Evolutionary conservation across 768 basidiomycete genomes (phyloP), one percentile per base, ranked within the genome.

Genomic region (Pleurotus giganteus): DNA sequence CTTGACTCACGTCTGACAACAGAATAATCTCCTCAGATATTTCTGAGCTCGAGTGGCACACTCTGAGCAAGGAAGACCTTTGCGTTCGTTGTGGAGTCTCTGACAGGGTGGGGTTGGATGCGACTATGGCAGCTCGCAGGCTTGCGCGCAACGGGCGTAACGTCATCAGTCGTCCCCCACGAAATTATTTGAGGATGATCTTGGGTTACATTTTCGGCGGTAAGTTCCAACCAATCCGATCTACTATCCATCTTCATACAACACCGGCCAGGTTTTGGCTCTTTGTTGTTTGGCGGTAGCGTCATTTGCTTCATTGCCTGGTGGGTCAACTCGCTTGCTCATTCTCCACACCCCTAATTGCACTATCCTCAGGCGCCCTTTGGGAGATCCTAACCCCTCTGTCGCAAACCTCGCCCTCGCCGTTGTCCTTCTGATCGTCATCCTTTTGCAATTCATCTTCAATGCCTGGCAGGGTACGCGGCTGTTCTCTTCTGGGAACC

Each of bases 401-500:
- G 72, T 72, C 0, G 76, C 83, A 12, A 85, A 86, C 60, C 73
- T 87, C 23, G 85, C 83, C 6, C 72, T 86, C 4, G 84, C 83
- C 1, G 67, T 86, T 29, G 76, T 86, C 11, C 73, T 87, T 6
- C 67, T 80, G 15, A 59, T 75, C 34, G 74, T 77, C 57, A 65
- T 74, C 23, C 23, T 64, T 5, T 57, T 77, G 2, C 72, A 75
- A 53, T 69, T 74, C 1, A 37, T 66, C 23, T 74, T 79, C 69
- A 80, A 81, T 57, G 78, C 78, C 1, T 79, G 72, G 73, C 73
- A 77, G 63, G 65, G 65, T 61, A 23, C 2, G 24, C 17, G 11
- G 26, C 26, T 17, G 13, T 23, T 3, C 29, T 17, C 34, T 2
- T 15, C 43, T 11, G 15, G 44, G 13, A 34, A 46, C 54, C 26